A percentile compares a stretch with the other conserved stretches of the same genome.
phyloP scores from a whole-genome alignment of 495 filamentous ascomycete genomes.

The Tuber brumale region DNA sequence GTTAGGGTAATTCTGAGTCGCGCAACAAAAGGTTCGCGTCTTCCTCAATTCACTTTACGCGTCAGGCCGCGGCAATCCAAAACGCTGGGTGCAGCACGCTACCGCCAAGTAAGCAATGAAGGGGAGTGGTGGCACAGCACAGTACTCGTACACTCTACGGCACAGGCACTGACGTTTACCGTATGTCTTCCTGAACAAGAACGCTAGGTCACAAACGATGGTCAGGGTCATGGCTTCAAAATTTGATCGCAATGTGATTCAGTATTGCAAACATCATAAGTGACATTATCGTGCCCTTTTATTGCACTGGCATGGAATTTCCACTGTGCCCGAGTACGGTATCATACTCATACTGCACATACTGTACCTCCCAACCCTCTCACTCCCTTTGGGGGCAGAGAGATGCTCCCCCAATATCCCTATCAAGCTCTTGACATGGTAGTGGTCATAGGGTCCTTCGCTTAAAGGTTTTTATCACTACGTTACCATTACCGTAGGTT shows the following conservation, averaged over 20 bases:
- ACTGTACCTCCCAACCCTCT: not conserved
- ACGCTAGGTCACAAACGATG: not conserved
- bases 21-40: slow-evolving; percentile 9
- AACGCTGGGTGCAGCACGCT: not conserved
- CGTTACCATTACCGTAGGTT: not conserved
- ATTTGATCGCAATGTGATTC: not conserved
- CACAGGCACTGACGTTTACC: not conserved
- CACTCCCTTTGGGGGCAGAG: not conserved
- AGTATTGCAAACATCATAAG: not conserved
- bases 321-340: not conserved
- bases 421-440: not conserved
- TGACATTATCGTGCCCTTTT: not conserved
- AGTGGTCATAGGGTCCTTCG: not conserved
- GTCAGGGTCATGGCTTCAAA: not conserved
- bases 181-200: not conserved
- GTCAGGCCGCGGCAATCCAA: not conserved
- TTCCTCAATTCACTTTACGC: slow-evolving; percentile 14
- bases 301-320: not conserved
- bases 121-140: not conserved
- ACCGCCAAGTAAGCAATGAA: not conserved
- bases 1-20: not conserved
- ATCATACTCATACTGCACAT: not conserved
- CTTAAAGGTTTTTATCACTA: not conserved
- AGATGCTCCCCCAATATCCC: not conserved
- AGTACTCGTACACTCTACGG: not conserved